Evolutionary conservation across 352 stramenopile genomes (phyloP).

Genomic region (Pythium biforme): DNA sequence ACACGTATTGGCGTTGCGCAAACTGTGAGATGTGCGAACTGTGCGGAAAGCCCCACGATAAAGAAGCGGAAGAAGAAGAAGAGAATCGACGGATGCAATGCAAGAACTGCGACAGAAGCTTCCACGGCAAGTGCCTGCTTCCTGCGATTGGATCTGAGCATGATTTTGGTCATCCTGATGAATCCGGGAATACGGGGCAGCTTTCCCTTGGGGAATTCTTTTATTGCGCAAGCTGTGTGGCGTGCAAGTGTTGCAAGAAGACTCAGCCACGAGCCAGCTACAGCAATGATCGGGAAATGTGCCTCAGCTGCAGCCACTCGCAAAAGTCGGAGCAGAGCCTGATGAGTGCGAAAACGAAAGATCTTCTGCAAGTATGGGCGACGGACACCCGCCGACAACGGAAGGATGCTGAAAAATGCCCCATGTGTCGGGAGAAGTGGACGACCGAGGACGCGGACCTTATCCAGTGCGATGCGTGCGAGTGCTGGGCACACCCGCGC

Average conservation of each 20-base stretch:
- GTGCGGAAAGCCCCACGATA: constrained; percentile 62
- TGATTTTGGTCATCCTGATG: constrained; percentile 26
- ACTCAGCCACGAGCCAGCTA: constrained; percentile 49
- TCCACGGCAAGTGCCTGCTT: constrained; percentile 30
- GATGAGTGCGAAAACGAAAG: constrained; percentile 48
- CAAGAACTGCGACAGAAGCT: constrained; percentile 26
- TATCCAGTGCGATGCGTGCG: constrained; percentile 87
- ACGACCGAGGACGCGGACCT: constrained; percentile 70
- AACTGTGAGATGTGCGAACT: constrained; percentile 97
- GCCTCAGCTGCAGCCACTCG: constrained; percentile 54
- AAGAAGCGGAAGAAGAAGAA: constrained; percentile 19
- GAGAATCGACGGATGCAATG: constrained; percentile 23
- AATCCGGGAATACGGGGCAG: constrained; percentile 1
- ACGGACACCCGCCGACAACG: constrained; percentile 45
- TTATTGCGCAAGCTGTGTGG: constrained; percentile 69
- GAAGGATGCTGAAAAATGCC: constrained; percentile 73
- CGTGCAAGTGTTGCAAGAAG: constrained; percentile 53
- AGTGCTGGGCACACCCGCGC: constrained; percentile 79
- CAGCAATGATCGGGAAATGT: constrained; percentile 59
- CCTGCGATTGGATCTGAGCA: constrained; percentile 16
- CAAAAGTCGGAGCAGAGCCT: constrained; percentile 51
- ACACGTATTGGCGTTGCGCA: constrained; percentile 88
- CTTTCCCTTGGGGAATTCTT: constrained; percentile 27
- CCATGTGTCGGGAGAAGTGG: constrained; percentile 74
- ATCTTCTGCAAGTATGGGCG: constrained; percentile 62